Conservation (phyloP, 75 land plant species). For the Gnetum montanum region DNA sequence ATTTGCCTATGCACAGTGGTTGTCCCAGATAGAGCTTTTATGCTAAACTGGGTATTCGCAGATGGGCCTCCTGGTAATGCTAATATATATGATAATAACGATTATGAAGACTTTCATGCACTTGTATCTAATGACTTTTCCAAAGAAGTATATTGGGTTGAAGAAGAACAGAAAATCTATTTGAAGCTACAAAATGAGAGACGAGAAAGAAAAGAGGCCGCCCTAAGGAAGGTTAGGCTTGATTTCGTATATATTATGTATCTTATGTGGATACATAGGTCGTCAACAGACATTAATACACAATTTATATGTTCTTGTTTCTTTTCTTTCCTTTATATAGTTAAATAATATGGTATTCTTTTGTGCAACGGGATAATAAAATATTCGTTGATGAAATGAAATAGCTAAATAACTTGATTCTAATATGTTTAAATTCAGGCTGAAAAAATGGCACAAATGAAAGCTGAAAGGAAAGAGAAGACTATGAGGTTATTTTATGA, state of each 20-base stretch:
- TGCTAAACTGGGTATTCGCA: slow-evolving; percentile 89
- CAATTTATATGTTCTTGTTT: too few species aligned
- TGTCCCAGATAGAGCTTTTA: slow-evolving; percentile 58
- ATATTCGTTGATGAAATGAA: too few species aligned
- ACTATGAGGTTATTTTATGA: slow-evolving; percentile 44
- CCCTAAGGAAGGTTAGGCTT: slow-evolving; percentile 48
- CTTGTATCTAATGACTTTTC: slow-evolving; percentile 35
- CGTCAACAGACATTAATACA: too few species aligned
- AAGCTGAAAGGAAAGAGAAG: slow-evolving; percentile 58
- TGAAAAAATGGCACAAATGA: slow-evolving; percentile 48
- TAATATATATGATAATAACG: slow-evolving; percentile 67
- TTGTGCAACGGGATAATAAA: too few species aligned
- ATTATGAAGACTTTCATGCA: slow-evolving; percentile 73
- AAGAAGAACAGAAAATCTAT: slow-evolving; percentile 48
- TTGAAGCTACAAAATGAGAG: slow-evolving; percentile 60
- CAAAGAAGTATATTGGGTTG: slow-evolving; percentile 65
- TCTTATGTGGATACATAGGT: too few species aligned
- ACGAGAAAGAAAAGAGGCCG: slow-evolving; percentile 41
- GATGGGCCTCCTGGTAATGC: slow-evolving; percentile 79
- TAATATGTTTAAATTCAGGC: too few species aligned
- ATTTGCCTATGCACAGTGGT: slow-evolving; percentile 34
- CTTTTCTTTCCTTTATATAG: too few species aligned
- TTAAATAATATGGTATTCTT: too few species aligned
- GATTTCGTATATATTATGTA: too few species aligned
- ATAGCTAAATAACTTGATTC: too few species aligned